These are phyloP conservation scores for Lizonia empirigonia DNA, from an alignment of 2,329 filamentous ascomycete genomes.

Conservation along the genomic window DNA sequence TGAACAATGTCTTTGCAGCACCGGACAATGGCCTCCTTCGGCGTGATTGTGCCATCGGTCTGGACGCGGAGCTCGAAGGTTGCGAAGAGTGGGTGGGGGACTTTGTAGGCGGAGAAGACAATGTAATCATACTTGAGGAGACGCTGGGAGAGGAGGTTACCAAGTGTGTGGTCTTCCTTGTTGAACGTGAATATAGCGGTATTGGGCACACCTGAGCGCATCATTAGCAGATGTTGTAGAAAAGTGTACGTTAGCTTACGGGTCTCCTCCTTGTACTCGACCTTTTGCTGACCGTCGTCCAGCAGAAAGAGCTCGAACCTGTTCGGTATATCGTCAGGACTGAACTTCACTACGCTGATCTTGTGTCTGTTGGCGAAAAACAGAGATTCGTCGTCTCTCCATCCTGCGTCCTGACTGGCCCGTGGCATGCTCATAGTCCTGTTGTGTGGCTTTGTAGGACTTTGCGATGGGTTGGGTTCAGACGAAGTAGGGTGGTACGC, in stretches of 20 bases:
- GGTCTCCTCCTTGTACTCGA: slow-evolving; percentile 84
- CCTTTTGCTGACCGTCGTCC: slow-evolving; percentile 87
- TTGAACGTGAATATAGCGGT: slow-evolving; percentile 94
- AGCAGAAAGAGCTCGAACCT: slow-evolving; percentile 93
- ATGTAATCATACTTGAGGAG: slow-evolving; percentile 85
- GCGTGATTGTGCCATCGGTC: slow-evolving; percentile 85
- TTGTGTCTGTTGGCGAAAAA: neutral
- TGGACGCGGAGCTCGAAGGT: slow-evolving; percentile 79
- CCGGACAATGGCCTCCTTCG: slow-evolving; percentile 84
- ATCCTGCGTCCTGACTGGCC: neutral
- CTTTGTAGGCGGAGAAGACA: slow-evolving; percentile 90
- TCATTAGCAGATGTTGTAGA: slow-evolving; percentile 6
- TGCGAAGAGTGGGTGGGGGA: slow-evolving; percentile 52
- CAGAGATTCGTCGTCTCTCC: neutral
- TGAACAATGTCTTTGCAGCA: slow-evolving; percentile 82
- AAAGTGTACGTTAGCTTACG: slow-evolving; percentile 63
- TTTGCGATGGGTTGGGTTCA: neutral
- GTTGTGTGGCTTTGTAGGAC: neutral
- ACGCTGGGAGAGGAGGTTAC: slow-evolving; percentile 84
- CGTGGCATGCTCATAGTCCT: slow-evolving; percentile 4
- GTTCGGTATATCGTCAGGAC: neutral
- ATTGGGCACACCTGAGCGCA: slow-evolving; percentile 77
- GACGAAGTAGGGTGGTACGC: no score
- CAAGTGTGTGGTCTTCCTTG: slow-evolving; percentile 96
- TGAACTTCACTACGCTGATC: neutral